Percentiles rank a stretch among this genome's conserved stretches.
Evolutionary conservation across 2,329 filamentous ascomycete genomes (phyloP).

Genomic region (Calcarisporium arbuscula): DNA sequence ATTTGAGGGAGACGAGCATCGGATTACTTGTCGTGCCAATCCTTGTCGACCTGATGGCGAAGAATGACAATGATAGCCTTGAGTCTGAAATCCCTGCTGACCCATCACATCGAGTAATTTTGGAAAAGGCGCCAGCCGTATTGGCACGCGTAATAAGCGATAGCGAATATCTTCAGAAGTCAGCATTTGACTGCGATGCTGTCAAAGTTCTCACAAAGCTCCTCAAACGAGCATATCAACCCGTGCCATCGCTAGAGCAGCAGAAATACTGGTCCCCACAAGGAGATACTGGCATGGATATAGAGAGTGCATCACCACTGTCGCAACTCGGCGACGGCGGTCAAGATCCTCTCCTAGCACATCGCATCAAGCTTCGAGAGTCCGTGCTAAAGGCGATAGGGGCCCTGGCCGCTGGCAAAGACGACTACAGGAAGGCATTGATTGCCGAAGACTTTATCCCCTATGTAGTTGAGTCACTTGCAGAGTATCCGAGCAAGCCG

Average conservation of each 20-base stretch:
- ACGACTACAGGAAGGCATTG: constrained; percentile 75
- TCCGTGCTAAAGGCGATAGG: constrained; percentile 71
- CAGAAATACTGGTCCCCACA: constrained; percentile 34
- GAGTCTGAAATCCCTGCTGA: constrained; percentile 31
- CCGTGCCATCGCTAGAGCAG: constrained; percentile 25
- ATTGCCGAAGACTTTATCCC: constrained; percentile 75
- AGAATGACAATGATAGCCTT: constrained; percentile 37
- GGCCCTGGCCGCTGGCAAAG: constrained; percentile 74
- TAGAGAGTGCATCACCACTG: constrained; percentile 25
- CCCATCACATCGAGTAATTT: constrained; percentile 33
- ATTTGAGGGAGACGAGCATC: constrained; percentile 54
- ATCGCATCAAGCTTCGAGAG: constrained; percentile 72
- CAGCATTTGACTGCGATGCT: constrained; percentile 62
- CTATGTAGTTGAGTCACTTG: constrained; percentile 77
- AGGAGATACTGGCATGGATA: constrained; percentile 25
- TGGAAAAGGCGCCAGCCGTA: constrained; percentile 67
- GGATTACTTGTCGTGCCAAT: constrained; percentile 64
- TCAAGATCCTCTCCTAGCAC: constrained; percentile 52
- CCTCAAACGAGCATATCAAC: constrained; percentile 45
- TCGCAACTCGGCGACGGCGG: constrained; percentile 55
- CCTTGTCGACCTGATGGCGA: constrained; percentile 55
- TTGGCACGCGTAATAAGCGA: constrained; percentile 75
- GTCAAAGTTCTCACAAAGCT: constrained; percentile 41
- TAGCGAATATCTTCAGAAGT: constrained; percentile 71
- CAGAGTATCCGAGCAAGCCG: constrained; percentile 47